Evolutionary conservation across 495 filamentous ascomycete genomes (phyloP), one percentile per base, ranked within the genome.

Genomic region (Aspergillus mulundensis): DNA sequence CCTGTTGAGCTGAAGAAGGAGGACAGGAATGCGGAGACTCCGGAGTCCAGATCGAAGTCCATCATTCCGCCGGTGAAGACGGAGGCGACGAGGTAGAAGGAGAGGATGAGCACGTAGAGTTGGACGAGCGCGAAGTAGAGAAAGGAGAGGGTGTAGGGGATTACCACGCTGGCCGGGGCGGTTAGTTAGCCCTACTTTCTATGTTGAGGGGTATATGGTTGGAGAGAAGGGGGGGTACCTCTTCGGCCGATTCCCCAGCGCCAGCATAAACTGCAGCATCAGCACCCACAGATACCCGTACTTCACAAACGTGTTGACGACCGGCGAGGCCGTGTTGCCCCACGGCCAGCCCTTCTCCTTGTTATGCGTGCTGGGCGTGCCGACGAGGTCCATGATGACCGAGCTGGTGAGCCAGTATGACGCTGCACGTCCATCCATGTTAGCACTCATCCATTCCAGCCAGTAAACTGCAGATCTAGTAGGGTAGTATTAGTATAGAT

Each of bases 371-470:
- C 71, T 74, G 56, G 85, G 88, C 14, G 71, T 83, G 67, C 93
- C 92, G 65, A 97, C 92, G 53, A 98, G 84, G 72, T 96, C 87
- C 88, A 97, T 93, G 68, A 98, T 97, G 71, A 98, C 88, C 30
- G 84, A 85, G 25, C 91, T 97, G 20, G 94, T 98, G 50, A 98
- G 79, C 84, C 88, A 98, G 84, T 90, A 98, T 19, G 87, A 84
- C 34, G 87, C 86, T 85, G 25, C 32, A 19, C 25, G 14, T n/a
- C n/a, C n/a, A n/a, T n/a, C n/a, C n/a, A n/a, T n/a, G 23, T 56
- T 36, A 56, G 54, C 10, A 30, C 10, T 30, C 28, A 30, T n/a
- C n/a, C n/a, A n/a, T n/a, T n/a, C n/a, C n/a, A n/a, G n/a, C n/a
- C n/a, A n/a, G n/a, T n/a, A n/a, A n/a, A n/a, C n/a, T n/a, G n/a